Base-by-base conservation (phyloP, 2,329 filamentous ascomycete genomes). In the Cladosporium oxysporum region DNA sequence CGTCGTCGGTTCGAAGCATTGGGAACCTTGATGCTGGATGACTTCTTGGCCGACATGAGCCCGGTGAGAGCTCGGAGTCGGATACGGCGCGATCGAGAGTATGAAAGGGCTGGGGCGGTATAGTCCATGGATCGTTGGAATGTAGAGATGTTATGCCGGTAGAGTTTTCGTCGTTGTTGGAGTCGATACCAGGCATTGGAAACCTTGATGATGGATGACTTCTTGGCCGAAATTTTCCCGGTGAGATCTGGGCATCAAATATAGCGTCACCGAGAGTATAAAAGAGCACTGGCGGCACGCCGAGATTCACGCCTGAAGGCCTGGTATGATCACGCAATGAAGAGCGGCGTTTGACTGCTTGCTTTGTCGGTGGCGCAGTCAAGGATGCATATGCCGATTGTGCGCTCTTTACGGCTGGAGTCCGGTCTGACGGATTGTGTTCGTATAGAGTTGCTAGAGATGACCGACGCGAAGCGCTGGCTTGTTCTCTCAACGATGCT, bases 271-370 rank as follows among this genome's bases (percentile, higher is more conserved):
- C 35, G 3, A 62, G 49, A 4, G 18, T n/a, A 21, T 21, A 14
- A 10, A 7, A 26, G 14, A 33, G 60, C n/a, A 21, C 5, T 5
- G 12, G 14, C 14, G 50, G 35, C 29, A n/a, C 29, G 4, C 18
- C 11, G 6, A 53, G 55, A 62, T 64, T 60, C 21, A 64, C 62
- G 18, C 61, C 62, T 2, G 66, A 67, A 8, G 66, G 60, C 41
- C 63, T 68, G 53, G 67, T 61, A 37, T 70, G 63, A 28, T 68
- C 69, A 10, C 69, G 67, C 14, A 72, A 65, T 35, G 70, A 72
- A 28, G 72, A 70, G 52, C 69, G 71, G n/a, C 71, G 67, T 37
- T 59, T 61, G 14, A 66, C 58, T 28, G 62, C 52, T 55, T 50
- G 53, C 37, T 58, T 59, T 41, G 14, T 44, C 23, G 53, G 58